Evolutionary conservation across 73 alveolate species (phyloP).

Genomic region (Paramecium biaurelia): DNA sequence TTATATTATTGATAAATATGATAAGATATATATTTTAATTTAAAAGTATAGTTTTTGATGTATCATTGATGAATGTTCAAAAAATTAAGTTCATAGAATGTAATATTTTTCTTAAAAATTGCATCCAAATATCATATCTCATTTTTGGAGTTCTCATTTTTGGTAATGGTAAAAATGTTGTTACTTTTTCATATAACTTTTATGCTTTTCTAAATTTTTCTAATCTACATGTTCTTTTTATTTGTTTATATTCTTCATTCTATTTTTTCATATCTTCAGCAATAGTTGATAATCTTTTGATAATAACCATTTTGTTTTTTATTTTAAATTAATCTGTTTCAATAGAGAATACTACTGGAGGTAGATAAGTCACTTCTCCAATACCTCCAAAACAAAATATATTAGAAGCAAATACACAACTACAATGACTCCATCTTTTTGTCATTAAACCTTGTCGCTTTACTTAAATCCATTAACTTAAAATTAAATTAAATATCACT

Average conservation of each 20-base stretch:
- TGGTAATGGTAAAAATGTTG: constrained; percentile 15
- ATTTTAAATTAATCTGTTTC: constrained; percentile 16
- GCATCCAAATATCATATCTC: constrained; percentile 32
- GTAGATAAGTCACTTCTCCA: background rate
- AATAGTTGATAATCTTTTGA: background rate
- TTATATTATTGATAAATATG: background rate
- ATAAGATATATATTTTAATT: background rate
- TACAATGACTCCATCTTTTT: constrained; percentile 46
- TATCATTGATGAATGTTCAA: background rate
- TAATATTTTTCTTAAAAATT: background rate
- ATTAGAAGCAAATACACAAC: background rate
- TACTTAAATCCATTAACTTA: background rate
- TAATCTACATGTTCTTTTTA: background rate
- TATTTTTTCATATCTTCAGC: background rate
- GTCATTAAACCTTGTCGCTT: constrained; percentile 8
- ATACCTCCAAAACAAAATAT: constrained; percentile 47
- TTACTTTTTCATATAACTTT: background rate
- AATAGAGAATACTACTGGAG: background rate
- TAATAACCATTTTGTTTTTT: background rate
- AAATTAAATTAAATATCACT: background rate
- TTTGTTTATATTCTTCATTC: background rate
- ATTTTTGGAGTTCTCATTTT: background rate
- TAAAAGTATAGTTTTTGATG: background rate
- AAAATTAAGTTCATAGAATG: background rate
- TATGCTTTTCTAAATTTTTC: background rate